Evolutionary conservation across 805 yeast genomes (phyloP), one percentile per base, ranked within the genome.

Genomic region (Zygosaccharomyces siamensis): DNA sequence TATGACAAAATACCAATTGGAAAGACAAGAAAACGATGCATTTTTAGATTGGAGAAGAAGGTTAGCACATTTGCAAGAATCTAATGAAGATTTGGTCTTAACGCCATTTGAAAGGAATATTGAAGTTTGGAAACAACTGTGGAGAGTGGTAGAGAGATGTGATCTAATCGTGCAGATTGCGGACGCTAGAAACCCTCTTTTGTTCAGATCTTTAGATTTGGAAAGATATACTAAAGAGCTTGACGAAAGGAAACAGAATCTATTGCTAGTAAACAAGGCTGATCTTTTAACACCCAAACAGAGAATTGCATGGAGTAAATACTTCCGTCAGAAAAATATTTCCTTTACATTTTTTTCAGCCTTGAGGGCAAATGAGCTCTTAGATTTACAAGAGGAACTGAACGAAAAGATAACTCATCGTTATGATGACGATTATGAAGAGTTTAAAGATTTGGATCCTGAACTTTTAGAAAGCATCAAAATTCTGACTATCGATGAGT

Each of bases 21-120:
- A 92, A 54, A 78, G 92, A 63, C 81, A 79, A 57, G 99, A 93
- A 70, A 88, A 85, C 60, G 86, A 88, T 54, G 84, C 97, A 1
- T 93, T 93, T 62, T 76, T 93, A 60, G 84, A 86, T 27, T 93
- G 99, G 99, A 81, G 99, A 72, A 77, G 98, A 63, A 83, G 82
- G 44, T 75, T 93, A 52, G 99, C 99, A 0, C 68, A 76, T 39
- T 73, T 93, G 48, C 95, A 90, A 54, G 96, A 92, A 66, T 78
- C 77, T 57, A 81, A 89, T 55, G 72, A 67, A 14, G 96, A 92
- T 66, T 73, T 93, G 60, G 72, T 90, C 50, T 76, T 93, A 64
- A 93, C 99, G 0, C 99, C 99, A 4, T 93, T 92, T 64, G 99
- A 93, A 72, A 81, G 99, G 72, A 93, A 93, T 66, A 74, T 93